Percentiles rank a stretch among this genome's conserved stretches.
Evolutionary conservation across 2,329 filamentous ascomycete species (phyloP).

Genomic region (Phyllosticta paracitricarpa): DNA sequence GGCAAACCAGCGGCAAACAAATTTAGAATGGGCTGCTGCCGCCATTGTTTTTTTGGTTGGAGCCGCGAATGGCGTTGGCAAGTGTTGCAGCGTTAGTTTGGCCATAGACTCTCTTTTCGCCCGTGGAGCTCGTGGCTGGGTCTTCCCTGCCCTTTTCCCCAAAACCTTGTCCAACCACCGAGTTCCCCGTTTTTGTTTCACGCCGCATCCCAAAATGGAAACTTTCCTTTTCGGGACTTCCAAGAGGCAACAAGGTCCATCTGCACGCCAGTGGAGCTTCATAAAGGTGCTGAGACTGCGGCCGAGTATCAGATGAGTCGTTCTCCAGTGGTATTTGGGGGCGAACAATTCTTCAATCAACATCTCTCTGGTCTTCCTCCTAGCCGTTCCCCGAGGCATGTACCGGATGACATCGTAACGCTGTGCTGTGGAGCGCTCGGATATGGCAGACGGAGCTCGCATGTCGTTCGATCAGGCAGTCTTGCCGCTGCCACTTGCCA

Average conservation of each 20-base stretch:
- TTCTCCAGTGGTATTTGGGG: background rate
- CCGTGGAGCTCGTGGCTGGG: background rate
- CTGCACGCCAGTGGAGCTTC: background rate
- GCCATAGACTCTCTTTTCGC: background rate
- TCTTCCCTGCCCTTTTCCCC: background rate
- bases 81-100: background rate
- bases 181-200: background rate
- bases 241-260: background rate
- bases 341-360: background rate
- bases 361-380: background rate
- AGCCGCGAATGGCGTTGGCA: background rate
- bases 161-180: background rate
- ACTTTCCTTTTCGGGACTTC: background rate
- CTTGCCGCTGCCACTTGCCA: background rate
- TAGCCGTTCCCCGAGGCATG: background rate
- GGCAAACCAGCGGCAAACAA: background rate
- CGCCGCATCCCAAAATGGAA: background rate
- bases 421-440: background rate
- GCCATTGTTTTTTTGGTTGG: background rate
- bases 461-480: background rate
- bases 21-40: background rate
- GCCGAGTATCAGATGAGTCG: background rate
- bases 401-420: background rate
- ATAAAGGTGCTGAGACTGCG: background rate
- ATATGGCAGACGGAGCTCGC: background rate